Evolutionary conservation across 2,329 filamentous ascomycete genomes (phyloP).

Genomic region (Chaetothyriales sp.): DNA sequence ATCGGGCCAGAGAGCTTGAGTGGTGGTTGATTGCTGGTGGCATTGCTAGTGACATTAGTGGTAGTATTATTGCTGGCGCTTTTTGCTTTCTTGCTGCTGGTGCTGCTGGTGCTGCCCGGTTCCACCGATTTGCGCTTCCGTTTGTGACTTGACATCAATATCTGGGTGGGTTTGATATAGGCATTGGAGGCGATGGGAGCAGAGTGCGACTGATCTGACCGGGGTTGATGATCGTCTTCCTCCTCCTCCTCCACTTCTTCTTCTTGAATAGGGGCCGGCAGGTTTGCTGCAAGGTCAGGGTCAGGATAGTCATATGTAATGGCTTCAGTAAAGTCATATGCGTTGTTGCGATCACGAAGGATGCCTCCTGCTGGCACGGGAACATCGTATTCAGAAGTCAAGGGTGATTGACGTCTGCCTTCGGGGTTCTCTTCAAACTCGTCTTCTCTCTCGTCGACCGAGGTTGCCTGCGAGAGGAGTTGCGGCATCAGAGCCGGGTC

Average conservation of each 20-base stretch:
- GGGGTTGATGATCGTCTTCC: background rate
- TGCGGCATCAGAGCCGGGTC: slow-evolving; percentile 26
- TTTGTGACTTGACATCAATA: slow-evolving; percentile 16
- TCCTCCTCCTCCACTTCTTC: slow-evolving; percentile 1
- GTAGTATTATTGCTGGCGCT: too few relatives aligned
- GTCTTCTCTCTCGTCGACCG: slow-evolving; percentile 11
- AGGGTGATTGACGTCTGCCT: slow-evolving; percentile 1
- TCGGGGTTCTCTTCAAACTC: slow-evolving; percentile 17
- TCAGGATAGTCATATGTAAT: slow-evolving; percentile 24
- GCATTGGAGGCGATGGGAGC: background rate
- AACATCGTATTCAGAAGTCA: slow-evolving; percentile 10
- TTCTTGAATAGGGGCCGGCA: slow-evolving; percentile 7
- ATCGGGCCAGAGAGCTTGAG: background rate
- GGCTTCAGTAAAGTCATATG: slow-evolving; percentile 21
- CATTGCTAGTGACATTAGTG: too few relatives aligned
- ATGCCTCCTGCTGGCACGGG: slow-evolving; percentile 19
- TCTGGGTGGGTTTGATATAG: slow-evolving; percentile 1
- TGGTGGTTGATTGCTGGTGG: slow-evolving; percentile 4
- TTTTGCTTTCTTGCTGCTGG: slow-evolving; percentile 2
- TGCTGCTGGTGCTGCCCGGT: slow-evolving; percentile 7
- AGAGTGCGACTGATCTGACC: background rate
- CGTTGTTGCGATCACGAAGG: slow-evolving; percentile 17
- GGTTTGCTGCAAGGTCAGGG: slow-evolving; percentile 7
- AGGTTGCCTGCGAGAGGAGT: background rate
- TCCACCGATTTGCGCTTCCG: slow-evolving; percentile 17